These are phyloP conservation scores for Solanum hybrid DNA, from an alignment of 305 asterid genomes.

Conservation along the genomic window DNA sequence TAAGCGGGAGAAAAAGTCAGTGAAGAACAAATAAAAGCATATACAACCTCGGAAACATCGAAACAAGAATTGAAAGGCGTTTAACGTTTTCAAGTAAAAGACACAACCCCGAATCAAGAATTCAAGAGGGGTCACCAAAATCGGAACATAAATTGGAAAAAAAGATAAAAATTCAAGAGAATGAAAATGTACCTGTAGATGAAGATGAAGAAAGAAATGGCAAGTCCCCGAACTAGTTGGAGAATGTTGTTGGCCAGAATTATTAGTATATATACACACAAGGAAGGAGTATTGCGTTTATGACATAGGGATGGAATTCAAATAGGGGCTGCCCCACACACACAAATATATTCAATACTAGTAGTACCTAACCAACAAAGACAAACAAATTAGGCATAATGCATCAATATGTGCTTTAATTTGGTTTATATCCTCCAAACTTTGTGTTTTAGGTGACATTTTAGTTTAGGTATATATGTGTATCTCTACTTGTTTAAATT, in stretches of 20 bases:
- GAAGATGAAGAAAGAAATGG: background rate
- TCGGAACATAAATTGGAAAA: background rate
- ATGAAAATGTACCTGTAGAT: background rate
- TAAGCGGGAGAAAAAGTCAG: background rate
- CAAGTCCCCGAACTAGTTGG: background rate
- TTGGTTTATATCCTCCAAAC: too few species aligned
- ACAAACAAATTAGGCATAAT: background rate
- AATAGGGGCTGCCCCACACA: background rate
- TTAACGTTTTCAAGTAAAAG: background rate
- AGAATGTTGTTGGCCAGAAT: background rate
- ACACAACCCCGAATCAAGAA: conserved; percentile 10
- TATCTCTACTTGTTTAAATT: too few species aligned
- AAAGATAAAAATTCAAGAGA: background rate
- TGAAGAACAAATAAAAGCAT: conserved; percentile 18
- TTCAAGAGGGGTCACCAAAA: background rate
- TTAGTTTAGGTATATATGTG: too few species aligned
- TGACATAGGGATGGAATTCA: background rate
- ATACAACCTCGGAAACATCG: conserved; percentile 14
- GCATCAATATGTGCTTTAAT: background rate
- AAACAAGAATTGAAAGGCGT: background rate
- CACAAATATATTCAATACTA: background rate
- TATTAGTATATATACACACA: background rate
- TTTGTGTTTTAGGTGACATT: background rate
- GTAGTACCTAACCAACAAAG: background rate
- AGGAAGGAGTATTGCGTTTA: background rate